Evolutionary conservation across 495 filamentous ascomycete species (phyloP).

Genomic region (Hyaloscypha bicolor): DNA sequence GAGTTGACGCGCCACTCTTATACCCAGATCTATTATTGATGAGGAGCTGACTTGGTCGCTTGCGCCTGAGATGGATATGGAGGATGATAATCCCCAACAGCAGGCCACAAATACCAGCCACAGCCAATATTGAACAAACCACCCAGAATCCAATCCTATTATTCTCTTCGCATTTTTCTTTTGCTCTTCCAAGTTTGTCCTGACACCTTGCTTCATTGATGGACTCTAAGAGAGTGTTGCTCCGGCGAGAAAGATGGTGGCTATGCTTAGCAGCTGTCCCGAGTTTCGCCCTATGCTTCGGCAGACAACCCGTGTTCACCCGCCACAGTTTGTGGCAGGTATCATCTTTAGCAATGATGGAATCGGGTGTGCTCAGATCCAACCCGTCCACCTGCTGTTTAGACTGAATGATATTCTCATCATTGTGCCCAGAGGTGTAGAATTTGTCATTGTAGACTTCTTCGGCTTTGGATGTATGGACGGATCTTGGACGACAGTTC

Average conservation of each 20-base stretch:
- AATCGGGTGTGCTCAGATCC: too few species aligned
- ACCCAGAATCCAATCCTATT: background rate
- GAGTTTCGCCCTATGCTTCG: too few species aligned
- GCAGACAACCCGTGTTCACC: too few species aligned
- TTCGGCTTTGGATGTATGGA: background rate
- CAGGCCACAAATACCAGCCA: background rate
- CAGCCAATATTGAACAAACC: background rate
- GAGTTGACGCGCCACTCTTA: background rate
- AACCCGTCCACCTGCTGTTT: too few species aligned
- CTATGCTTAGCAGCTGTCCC: background rate
- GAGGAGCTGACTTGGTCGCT: background rate
- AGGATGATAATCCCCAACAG: background rate
- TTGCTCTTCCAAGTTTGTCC: background rate
- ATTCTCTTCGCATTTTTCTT: background rate
- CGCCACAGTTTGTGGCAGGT: too few species aligned
- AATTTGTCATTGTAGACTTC: too few species aligned
- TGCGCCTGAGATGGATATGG: slow-evolving; percentile 5
- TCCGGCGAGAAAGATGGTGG: background rate
- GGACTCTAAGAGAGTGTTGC: background rate
- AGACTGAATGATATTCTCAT: too few species aligned
- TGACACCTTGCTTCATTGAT: background rate
- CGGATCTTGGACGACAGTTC: too few species aligned
- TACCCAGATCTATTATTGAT: background rate
- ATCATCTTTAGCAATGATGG: too few species aligned
- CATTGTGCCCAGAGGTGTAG: background rate